These are phyloP conservation scores for Meyerozyma sp. DNA, from an alignment of 1,139 yeast genomes.

Conservation along the genomic window DNA sequence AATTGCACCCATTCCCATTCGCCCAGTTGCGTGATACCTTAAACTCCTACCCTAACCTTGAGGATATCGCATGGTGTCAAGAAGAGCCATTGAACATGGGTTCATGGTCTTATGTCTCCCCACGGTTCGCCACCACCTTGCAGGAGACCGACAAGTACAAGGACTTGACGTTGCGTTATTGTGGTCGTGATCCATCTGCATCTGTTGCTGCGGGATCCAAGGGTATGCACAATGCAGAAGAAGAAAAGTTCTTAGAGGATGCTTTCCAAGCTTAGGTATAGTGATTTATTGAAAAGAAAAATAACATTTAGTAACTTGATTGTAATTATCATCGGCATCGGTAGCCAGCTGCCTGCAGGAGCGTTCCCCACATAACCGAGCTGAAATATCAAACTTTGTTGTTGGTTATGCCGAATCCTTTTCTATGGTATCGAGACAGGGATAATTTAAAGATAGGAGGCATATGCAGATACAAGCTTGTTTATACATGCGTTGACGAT, in stretches of 20 bases:
- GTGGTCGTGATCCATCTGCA: slow-evolving; percentile 98
- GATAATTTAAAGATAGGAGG: slow-evolving; percentile 33
- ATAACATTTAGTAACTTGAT: neutral
- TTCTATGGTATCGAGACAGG: slow-evolving; percentile 38
- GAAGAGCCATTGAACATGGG: slow-evolving; percentile 99
- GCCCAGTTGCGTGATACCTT: slow-evolving; percentile 86
- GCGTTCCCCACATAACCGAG: neutral
- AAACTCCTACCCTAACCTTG: slow-evolving; percentile 72
- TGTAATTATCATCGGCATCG: neutral
- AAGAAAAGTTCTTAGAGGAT: slow-evolving; percentile 76
- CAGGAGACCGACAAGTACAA: slow-evolving; percentile 67
- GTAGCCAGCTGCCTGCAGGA: neutral
- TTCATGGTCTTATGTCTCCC: slow-evolving; percentile 71
- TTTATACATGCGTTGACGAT: slow-evolving; percentile 19
- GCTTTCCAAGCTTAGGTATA: slow-evolving; percentile 44
- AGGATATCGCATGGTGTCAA: slow-evolving; percentile 95
- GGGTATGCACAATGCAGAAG: slow-evolving; percentile 83
- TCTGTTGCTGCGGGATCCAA: slow-evolving; percentile 98
- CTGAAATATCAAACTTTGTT: neutral
- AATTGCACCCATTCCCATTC: slow-evolving; percentile 98
- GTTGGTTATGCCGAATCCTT: slow-evolving; percentile 2
- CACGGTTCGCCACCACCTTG: slow-evolving; percentile 75
- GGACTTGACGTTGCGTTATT: slow-evolving; percentile 64
- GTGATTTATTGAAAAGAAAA: neutral
- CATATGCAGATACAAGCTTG: slow-evolving; percentile 29